Evolutionary conservation across 345 rosid species (phyloP).

Genomic region (Litchi chinensis): DNA sequence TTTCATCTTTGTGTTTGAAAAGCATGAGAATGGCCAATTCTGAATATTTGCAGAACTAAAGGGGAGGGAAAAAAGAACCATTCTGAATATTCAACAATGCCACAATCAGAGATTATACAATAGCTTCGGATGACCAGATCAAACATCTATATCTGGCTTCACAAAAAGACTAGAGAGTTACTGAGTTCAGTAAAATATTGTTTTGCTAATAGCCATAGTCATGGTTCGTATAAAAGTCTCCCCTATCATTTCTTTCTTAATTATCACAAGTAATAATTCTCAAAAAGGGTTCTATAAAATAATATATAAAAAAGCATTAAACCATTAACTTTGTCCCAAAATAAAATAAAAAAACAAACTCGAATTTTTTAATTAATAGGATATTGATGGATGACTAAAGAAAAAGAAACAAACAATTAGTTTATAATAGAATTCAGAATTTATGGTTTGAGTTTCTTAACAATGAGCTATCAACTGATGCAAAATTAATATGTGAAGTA

Average conservation of each 20-base stretch:
- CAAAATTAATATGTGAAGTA: neutral
- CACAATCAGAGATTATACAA: neutral
- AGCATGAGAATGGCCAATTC: neutral
- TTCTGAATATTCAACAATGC: neutral
- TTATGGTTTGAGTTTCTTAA: neutral
- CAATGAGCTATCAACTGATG: neutral
- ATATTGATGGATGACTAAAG: neutral
- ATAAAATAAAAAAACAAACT: neutral
- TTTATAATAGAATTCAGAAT: neutral
- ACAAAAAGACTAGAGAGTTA: neutral
- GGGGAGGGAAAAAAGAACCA: neutral
- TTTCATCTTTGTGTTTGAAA: neutral
- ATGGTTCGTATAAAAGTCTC: neutral
- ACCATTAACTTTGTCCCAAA: neutral
- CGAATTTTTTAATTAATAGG: neutral
- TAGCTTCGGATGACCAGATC: neutral
- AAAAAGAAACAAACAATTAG: neutral
- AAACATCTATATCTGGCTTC: neutral
- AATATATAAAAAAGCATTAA: neutral
- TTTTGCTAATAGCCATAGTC: constrained; percentile 5
- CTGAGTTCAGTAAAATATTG: neutral
- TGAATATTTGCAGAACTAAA: neutral
- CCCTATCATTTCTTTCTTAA: constrained; percentile 1
- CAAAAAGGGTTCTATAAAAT: neutral
- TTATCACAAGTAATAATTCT: constrained; percentile 2